phyloP scores from a whole-genome alignment of 2,329 filamentous ascomycete genomes.

The Stagonosporopsis chrysanthemi region DNA sequence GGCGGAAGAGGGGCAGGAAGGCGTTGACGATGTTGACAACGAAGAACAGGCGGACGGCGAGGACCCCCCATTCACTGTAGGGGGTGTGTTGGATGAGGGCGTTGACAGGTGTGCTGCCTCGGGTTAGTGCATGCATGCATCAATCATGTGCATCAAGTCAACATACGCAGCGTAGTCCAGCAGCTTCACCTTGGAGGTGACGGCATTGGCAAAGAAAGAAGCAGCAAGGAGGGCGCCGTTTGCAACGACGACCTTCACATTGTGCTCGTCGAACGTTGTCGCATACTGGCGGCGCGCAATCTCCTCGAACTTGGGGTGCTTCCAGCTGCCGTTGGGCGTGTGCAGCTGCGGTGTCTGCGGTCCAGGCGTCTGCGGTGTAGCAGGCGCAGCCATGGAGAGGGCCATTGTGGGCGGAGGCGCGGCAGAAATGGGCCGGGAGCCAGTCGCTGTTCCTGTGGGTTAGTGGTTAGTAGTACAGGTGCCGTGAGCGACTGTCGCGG shows the following conservation, averaged over 20 bases:
- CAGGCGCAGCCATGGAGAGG: conserved; percentile 27
- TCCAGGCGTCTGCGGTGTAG: conserved; percentile 32
- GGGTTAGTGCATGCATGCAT: neutral
- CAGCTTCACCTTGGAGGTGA: conserved; percentile 31
- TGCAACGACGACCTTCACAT: conserved; percentile 72
- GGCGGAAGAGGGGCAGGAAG: conserved; percentile 74
- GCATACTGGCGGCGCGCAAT: conserved; percentile 82
- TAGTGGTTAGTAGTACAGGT: conserved; percentile 2
- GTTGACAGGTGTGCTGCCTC: conserved; percentile 47
- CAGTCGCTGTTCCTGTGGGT: conserved; percentile 1
- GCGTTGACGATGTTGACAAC: conserved; percentile 72
- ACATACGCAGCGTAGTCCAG: conserved; percentile 37
- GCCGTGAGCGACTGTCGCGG: neutral
- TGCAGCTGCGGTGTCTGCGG: conserved; percentile 37
- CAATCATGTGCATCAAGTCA: neutral
- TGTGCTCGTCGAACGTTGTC: conserved; percentile 78
- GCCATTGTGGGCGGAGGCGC: neutral
- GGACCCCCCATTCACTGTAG: conserved; percentile 50
- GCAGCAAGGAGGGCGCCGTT: conserved; percentile 67
- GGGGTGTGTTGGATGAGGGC: conserved; percentile 47
- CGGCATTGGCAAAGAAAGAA: conserved; percentile 51
- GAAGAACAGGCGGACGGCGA: conserved; percentile 62
- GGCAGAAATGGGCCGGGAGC: neutral
- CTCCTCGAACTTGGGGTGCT: conserved; percentile 86
- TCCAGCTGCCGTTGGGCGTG: conserved; percentile 77